Evolutionary conservation across 768 basidiomycete genomes (phyloP).

Genomic region (Lactarius vividus): DNA sequence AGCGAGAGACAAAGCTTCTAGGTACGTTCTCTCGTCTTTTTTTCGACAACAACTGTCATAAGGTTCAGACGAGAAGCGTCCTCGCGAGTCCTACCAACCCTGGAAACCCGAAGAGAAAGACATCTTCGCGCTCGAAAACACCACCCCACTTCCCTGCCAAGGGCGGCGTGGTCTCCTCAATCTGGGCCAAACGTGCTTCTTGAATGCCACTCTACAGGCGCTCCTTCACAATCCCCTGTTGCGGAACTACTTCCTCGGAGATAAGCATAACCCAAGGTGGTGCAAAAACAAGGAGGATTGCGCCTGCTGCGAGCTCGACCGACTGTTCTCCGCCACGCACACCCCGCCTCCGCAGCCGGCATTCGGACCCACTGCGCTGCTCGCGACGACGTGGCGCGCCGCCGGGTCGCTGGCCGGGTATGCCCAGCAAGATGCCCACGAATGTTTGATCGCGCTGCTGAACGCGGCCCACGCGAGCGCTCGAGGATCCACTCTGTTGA

Average conservation of each 20-base stretch:
- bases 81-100: conserved; percentile 46
- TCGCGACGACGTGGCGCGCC: conserved; percentile 78
- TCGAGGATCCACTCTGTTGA: conserved; percentile 67
- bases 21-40: conserved; percentile 37
- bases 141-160: conserved; percentile 65
- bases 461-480: conserved; percentile 86
- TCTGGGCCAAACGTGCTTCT: conserved; percentile 90
- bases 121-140: conserved; percentile 45
- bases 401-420: conserved; percentile 85
- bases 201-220: conserved; percentile 87
- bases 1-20: conserved; percentile 59
- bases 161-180: conserved; percentile 84
- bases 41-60: conserved; percentile 30
- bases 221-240: conserved; percentile 89
- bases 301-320: conserved; percentile 93
- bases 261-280: conserved; percentile 75
- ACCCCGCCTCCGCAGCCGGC: conserved; percentile 45
- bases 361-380: conserved; percentile 79
- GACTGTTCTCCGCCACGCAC: conserved; percentile 70
- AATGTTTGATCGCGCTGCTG: conserved; percentile 77
- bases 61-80: conserved; percentile 34
- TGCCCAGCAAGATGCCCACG: conserved; percentile 92
- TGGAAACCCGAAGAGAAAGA: conserved; percentile 50
- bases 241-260: conserved; percentile 84
- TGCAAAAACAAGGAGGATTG: conserved; percentile 75